Evolutionary conservation across 2,329 filamentous ascomycete species (phyloP).

Genomic region (Claviceps sp.): DNA sequence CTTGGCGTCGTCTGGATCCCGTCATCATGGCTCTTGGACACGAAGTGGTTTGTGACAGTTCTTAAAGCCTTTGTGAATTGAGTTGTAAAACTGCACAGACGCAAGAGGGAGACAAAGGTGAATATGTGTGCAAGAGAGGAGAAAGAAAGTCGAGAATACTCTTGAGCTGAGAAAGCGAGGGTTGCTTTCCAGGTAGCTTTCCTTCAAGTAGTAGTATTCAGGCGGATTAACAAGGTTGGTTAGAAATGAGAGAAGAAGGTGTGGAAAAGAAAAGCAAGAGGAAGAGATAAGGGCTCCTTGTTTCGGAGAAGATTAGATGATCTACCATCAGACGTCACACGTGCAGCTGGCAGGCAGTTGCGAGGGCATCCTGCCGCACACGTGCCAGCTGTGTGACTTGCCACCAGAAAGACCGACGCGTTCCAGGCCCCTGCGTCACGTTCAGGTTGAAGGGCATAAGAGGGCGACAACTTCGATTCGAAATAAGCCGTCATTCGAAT

Average conservation of each 20-base stretch:
- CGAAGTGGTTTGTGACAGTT: conserved; percentile 2
- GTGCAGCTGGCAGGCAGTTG: conserved; percentile 4
- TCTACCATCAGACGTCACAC: not conserved
- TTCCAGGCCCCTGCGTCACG: not conserved
- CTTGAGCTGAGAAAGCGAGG: not conserved
- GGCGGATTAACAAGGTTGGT: not conserved
- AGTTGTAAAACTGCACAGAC: not conserved
- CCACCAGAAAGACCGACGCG: not conserved
- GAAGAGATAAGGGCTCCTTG: not conserved
- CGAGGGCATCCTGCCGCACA: conserved; percentile 2
- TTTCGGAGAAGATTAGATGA: conserved; percentile 2
- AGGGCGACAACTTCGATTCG: no score
- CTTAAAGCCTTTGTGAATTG: not conserved
- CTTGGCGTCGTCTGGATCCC: not conserved
- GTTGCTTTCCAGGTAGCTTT: not conserved
- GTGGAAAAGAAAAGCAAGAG: conserved; percentile 4
- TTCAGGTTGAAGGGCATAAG: not conserved
- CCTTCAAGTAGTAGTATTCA: not conserved
- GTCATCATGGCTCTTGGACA: conserved; percentile 6
- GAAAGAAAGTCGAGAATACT: not conserved
- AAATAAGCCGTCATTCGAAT: not conserved
- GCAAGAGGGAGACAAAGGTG: not conserved
- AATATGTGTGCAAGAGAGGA: not conserved
- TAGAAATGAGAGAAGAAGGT: not conserved
- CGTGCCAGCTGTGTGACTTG: conserved; percentile 1